Base-by-base conservation (phyloP, 1,284 basidiomycete species). In the Mycena sp. region DNA sequence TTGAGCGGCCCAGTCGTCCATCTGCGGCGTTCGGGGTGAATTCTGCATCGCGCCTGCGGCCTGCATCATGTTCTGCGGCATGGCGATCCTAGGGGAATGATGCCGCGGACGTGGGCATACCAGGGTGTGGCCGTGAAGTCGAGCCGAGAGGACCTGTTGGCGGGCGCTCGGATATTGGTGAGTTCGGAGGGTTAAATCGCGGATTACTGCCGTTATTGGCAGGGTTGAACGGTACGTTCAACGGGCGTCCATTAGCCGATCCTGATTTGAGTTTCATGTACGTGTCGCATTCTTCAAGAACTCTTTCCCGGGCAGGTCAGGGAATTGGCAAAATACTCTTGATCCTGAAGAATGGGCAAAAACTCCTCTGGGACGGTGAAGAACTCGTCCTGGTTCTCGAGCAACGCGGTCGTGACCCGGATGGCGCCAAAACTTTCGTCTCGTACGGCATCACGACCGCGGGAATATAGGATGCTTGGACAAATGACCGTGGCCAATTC, bases 401-500 rank as follows among this genome's bases (percentile, higher is more conserved):
- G 82, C 53, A 99, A 80, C 46, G 88, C 84, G 53, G 93, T 92
- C 61, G 97, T 87, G 44, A 95, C 95, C 30, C 86, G 87, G 67
- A 97, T 96, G 25, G 93, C 93, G 58, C 93, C 88, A 73, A 99
- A 97, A 68, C 94, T 96, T 77, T 99, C 97, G 77, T 98, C 95
- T 64, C 92, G 89, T 46, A 93, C 89, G 3, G 94, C 91, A 74
- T 98, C 94, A 64, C 89, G 87, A 37, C 92, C 91, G 67, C 94
- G 89, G 32, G 95, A 91, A 69, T 91, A 90, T 57, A 99, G 86
- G 69, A 99, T 98, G 72, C 95, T 98, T 7, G 98, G 98, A 71
- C 93, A 93, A 69, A 99, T 96, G 75, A 99, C 98, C 14, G 95
- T 98, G n/a, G 97, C 96, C 67, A 99, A 75, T 99, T 99, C 35